A percentile compares a stretch with the other conserved stretches of the same genome.
phyloP scores from a whole-genome alignment of 192 early-diverging fungal genomes.

The Backusella parvicylindrica region DNA sequence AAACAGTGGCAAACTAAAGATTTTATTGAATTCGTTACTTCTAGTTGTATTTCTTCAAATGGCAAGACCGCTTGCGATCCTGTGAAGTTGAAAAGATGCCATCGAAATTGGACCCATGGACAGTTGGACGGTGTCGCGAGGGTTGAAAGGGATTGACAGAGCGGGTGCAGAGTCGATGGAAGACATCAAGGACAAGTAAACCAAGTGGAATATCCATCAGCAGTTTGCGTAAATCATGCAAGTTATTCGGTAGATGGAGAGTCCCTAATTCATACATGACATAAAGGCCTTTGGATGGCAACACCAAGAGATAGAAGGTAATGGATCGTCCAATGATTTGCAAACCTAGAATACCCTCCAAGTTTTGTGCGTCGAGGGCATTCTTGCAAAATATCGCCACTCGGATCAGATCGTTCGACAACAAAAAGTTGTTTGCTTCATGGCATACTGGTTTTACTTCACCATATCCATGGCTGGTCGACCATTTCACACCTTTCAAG shows the following conservation, averaged over 20 bases:
- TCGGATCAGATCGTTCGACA: conserved; percentile 6
- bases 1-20: conserved; percentile 5
- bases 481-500: background rate
- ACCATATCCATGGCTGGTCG: conserved; percentile 4
- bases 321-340: background rate
- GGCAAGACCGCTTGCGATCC: conserved; percentile 5
- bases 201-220: conserved; percentile 6
- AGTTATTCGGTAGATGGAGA: conserved; percentile 2
- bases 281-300: conserved; percentile 12
- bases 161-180: conserved; percentile 3
- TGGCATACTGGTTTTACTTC: background rate
- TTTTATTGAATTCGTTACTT: background rate
- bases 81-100: conserved; percentile 9
- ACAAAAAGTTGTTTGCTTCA: background rate
- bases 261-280: conserved; percentile 8
- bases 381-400: conserved; percentile 7
- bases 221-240: background rate
- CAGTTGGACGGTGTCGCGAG: conserved; percentile 1
- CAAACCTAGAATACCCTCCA: conserved; percentile 2
- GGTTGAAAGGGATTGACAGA: conserved; percentile 6
- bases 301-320: conserved; percentile 14
- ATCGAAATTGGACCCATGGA: conserved; percentile 3
- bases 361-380: conserved; percentile 1
- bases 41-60: conserved; percentile 9
- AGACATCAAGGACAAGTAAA: conserved; percentile 5